Conservation (phyloP, 2,329 filamentous ascomycete species). For the Ascocoryne sarcoides region DNA sequence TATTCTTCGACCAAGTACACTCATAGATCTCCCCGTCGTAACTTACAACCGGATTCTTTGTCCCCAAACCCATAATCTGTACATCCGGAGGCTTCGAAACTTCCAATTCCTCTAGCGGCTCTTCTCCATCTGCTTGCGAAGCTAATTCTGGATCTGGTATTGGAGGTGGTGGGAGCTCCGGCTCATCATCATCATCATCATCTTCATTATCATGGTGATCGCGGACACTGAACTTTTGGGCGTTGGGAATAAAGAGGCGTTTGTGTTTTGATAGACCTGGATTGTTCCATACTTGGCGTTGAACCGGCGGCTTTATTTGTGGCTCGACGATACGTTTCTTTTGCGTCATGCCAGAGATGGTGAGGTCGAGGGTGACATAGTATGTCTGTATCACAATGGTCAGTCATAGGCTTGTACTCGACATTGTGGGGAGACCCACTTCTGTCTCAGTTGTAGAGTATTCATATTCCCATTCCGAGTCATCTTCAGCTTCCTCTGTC, state of each 20-base stretch:
- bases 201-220: constrained; percentile 2
- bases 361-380: constrained; percentile 55
- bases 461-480: constrained; percentile 57
- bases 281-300: constrained; percentile 15
- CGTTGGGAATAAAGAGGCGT: constrained; percentile 3
- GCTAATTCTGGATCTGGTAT: neutral
- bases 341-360: constrained; percentile 29
- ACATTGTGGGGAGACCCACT: constrained; percentile 30
- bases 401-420: constrained; percentile 1
- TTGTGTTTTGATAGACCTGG: constrained; percentile 15
- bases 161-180: neutral
- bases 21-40: constrained; percentile 72
- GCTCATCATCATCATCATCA: constrained; percentile 7
- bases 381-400: constrained; percentile 40
- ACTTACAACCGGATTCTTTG: constrained; percentile 64
- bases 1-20: constrained; percentile 71
- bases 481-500: constrained; percentile 6
- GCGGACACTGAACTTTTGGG: constrained; percentile 4
- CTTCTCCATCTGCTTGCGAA: neutral
- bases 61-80: constrained; percentile 79
- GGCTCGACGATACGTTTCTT: constrained; percentile 7
- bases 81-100: constrained; percentile 37
- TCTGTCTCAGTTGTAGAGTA: constrained; percentile 57
- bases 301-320: constrained; percentile 4
- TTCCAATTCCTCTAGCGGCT: neutral